phyloP scores from a whole-genome alignment of 2,329 filamentous ascomycete species.

The Nemania sp. region DNA sequence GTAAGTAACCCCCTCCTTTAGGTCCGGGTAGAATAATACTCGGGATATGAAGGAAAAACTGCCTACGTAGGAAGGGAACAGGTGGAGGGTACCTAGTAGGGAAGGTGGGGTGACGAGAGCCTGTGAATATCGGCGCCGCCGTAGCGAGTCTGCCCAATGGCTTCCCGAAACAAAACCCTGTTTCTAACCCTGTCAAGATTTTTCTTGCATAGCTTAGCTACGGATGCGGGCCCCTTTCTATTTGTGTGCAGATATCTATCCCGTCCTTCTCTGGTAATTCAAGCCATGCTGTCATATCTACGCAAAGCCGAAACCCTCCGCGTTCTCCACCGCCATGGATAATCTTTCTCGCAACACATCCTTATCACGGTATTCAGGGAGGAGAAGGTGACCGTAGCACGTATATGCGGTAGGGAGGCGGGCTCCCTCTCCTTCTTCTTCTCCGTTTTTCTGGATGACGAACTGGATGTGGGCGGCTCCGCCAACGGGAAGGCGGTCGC shows the following conservation, averaged over 20 bases:
- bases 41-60: too few relatives aligned
- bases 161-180: neutral
- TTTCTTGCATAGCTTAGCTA: neutral
- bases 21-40: too few relatives aligned
- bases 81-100: too few relatives aligned
- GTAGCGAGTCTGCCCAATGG: neutral
- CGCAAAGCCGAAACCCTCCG: slow-evolving; percentile 85
- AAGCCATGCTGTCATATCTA: slow-evolving; percentile 40
- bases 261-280: neutral
- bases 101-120: too few relatives aligned
- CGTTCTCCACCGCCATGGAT: slow-evolving; percentile 84
- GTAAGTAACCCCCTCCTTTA: too few relatives aligned
- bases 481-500: slow-evolving; percentile 85
- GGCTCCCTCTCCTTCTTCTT: slow-evolving; percentile 57
- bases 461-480: slow-evolving; percentile 84
- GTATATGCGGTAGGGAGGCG: slow-evolving; percentile 86
- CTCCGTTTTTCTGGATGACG: slow-evolving; percentile 76
- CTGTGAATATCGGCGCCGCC: neutral
- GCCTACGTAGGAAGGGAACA: too few relatives aligned
- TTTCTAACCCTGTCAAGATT: neutral
- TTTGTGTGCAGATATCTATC: slow-evolving; percentile 6
- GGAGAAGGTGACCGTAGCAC: slow-evolving; percentile 84
- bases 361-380: slow-evolving; percentile 79
- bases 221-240: slow-evolving; percentile 8
- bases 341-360: slow-evolving; percentile 75